Percentiles rank a stretch among this genome's conserved stretches.
phyloP scores from a whole-genome alignment of 257 asterid genomes.

The Solanum corneliomulleri region DNA sequence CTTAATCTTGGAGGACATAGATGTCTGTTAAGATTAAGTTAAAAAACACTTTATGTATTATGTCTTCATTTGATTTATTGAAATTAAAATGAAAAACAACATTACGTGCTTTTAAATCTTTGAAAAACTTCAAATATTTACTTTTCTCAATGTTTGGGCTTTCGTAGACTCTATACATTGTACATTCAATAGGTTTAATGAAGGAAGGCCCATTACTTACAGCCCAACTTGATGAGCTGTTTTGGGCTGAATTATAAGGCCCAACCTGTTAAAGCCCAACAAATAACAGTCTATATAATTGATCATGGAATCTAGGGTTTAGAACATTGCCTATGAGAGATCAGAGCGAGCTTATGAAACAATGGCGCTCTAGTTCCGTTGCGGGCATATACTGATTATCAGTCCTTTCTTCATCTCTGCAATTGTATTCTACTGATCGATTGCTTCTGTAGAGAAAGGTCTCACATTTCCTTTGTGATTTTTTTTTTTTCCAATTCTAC shows the following conservation, averaged over 20 bases:
- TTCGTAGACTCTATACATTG: too few species aligned
- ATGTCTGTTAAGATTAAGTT: too few species aligned
- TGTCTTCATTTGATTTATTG: background rate
- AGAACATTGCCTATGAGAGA: slow-evolving; percentile 43
- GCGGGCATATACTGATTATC: slow-evolving; percentile 45
- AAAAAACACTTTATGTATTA: too few species aligned
- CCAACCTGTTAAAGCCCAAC: background rate
- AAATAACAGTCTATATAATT: background rate
- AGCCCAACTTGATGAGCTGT: background rate
- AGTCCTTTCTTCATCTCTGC: background rate
- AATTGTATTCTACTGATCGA: background rate
- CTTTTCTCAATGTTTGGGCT: background rate
- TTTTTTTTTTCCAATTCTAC: too few species aligned
- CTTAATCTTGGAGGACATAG: too few species aligned
- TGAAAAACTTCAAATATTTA: background rate
- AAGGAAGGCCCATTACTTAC: background rate
- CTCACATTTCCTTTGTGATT: slow-evolving; percentile 4
- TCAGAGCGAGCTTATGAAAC: slow-evolving; percentile 15
- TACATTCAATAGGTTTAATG: background rate
- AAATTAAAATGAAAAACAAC: background rate
- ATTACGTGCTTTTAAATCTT: background rate
- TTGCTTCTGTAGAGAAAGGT: slow-evolving; percentile 10
- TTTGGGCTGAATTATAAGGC: background rate
- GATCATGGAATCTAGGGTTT: slow-evolving; percentile 14
- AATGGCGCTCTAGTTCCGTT: slow-evolving; percentile 62